Evolutionary conservation across 2,329 filamentous ascomycete genomes (phyloP), one percentile per base, ranked within the genome.

Genomic region (Neobulgaria alba): DNA sequence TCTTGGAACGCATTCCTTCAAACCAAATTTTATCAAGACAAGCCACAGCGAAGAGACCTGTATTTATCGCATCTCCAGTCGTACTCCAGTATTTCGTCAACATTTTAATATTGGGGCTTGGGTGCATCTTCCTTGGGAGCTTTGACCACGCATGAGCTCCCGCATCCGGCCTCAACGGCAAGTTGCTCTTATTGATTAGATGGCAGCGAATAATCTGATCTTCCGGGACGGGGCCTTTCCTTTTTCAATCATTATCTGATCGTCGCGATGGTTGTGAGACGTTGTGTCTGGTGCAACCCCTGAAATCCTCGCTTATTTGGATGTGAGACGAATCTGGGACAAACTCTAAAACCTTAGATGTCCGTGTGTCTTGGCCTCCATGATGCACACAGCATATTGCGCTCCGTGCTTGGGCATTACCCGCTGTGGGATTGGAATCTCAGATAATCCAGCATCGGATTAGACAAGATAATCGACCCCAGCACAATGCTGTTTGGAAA

Each of bases 251-350:
- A 41, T 33, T 36, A 47, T 48, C 38, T 39, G 43, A 47, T 44
- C 19, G 41, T 38, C 20, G 33, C 15, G 35, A 21, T 39, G 36
- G 17, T 21, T 29, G 16, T 48, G 48, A 53, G 50, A 56, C 51
- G 38, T 38, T 37, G 44, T 43, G 45, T 42, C 38, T 48, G 50
- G 42, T 34, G 38, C 5, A 23, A 17, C 42, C 48, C 51, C 31
- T 50, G 49, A 43, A 38, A 14, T 18, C 36, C 32, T 16, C 33
- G 37, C 45, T 45, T 38, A 21, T 33, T 39, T 47, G 34, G 14
- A 42, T 33, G 29, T 54, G 55, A 57, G 56, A 58, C 56, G 48
- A 41, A 20, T 49, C 47, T 57, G 53, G 45, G 26, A 56, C 54
- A 30, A 46, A 42, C 36, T 46, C 36, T 54, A 45, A 52, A 53